Base-by-base conservation (phyloP, 2,329 filamentous ascomycete genomes). In the Ramularia endophylla region DNA sequence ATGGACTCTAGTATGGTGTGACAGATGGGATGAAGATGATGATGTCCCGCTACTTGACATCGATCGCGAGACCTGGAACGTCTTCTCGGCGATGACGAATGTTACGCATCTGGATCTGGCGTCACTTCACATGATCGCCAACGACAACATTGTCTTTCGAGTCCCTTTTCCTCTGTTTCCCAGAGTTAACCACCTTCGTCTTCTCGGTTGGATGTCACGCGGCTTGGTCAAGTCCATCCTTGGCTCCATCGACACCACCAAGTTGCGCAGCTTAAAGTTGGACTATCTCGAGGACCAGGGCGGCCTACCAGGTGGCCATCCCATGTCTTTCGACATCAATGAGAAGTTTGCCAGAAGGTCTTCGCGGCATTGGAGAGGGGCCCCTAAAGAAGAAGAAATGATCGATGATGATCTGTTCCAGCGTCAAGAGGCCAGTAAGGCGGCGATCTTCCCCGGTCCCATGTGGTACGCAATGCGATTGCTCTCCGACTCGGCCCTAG, bases 391-490 rank as follows among this genome's bases (percentile, higher is more conserved):
- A 18, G 30, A 44, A 7, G 13, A 38, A 9, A 8, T 32, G 3
- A 32, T 41, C 29, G 29, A 41, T 9, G 18, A 44, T 15, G 41
- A 38, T 4, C 27, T 44, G 12, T 36, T 41, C 17, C 1, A 36
- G 11, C 41, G 41, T n/a, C 41, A 47, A 36, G 44, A 44, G 38
- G 38, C 17, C 5, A 38, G 41, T 11, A n/a, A 36, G 15, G 38
- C 41, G 18, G 35, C 27, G 3, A 30, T 44, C 9, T 44, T 41
- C 18, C 44, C 41, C 4, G 44, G 44, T 5, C 41, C 41, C 8
- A 47, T 47, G 44, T 47, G 41, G 41, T 28, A 35, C 6, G 41
- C 44, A 17, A 30, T 47, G 29, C 22, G 35, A 16, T n/a, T 47
- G 12, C 38, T 47, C 31, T 29, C 41, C 7, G 19, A n/a, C 9